phyloP scores from a whole-genome alignment of 179 eudicot genomes.

The Silene coronaria region DNA sequence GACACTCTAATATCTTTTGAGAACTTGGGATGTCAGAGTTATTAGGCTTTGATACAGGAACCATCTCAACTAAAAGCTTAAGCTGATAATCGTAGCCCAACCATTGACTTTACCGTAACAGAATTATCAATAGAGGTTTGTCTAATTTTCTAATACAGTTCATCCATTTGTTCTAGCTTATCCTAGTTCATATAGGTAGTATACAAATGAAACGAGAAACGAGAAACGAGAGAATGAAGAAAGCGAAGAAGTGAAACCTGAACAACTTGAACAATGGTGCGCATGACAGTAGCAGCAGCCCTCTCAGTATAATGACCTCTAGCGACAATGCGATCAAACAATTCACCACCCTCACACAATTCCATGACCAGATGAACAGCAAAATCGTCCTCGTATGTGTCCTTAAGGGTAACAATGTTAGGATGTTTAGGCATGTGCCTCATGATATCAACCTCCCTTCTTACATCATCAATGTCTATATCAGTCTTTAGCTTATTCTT shows the following conservation, averaged over 20 bases:
- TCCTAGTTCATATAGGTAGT: too few species aligned
- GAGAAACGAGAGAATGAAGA: too few species aligned
- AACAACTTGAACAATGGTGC: slow-evolving; percentile 76
- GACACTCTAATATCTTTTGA: too few species aligned
- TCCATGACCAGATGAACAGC: slow-evolving; percentile 93
- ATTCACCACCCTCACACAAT: slow-evolving; percentile 81
- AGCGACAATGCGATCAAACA: slow-evolving; percentile 85
- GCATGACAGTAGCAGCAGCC: slow-evolving; percentile 65
- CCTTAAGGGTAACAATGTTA: slow-evolving; percentile 71
- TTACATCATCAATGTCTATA: slow-evolving; percentile 86
- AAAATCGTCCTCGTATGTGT: slow-evolving; percentile 68
- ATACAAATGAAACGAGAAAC: background rate
- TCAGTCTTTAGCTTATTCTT: slow-evolving; percentile 73
- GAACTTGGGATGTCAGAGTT: too few species aligned
- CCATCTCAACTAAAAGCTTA: too few species aligned
- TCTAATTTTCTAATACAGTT: too few species aligned
- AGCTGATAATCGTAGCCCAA: too few species aligned
- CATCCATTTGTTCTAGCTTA: too few species aligned
- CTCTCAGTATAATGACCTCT: slow-evolving; percentile 87
- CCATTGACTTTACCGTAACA: too few species aligned
- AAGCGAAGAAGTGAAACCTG: slow-evolving; percentile 37
- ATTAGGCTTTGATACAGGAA: too few species aligned
- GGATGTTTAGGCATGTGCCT: slow-evolving; percentile 69
- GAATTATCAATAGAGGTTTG: too few species aligned
- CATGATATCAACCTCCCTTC: slow-evolving; percentile 83